A percentile compares a stretch with the other conserved stretches of the same genome.
Conservation (phyloP, 2,329 filamentous ascomycete species). For the Drechslerella coelobrocha region DNA sequence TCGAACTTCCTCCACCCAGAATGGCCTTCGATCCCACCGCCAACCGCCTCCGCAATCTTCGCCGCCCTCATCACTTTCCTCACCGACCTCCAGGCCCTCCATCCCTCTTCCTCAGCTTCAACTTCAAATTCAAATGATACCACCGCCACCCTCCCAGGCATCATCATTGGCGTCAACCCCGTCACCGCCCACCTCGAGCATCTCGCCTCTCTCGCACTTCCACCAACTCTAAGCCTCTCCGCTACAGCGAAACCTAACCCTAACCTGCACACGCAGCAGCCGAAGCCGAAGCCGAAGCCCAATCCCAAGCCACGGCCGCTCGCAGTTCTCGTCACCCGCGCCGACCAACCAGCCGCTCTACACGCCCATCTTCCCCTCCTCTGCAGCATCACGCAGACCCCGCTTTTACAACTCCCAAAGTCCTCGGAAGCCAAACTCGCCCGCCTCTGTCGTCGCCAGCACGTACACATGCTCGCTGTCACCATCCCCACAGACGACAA, state of each 20-base stretch:
- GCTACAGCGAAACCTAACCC: constrained; percentile 3
- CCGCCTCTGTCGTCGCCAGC: constrained; percentile 62
- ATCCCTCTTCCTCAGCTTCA: no score
- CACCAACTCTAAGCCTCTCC: constrained; percentile 2
- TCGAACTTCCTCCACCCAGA: constrained; percentile 23
- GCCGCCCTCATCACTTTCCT: constrained; percentile 14
- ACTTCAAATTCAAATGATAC: neutral
- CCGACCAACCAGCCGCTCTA: constrained; percentile 66
- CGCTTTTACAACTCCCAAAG: constrained; percentile 69
- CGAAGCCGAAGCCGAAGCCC: no score
- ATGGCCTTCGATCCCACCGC: constrained; percentile 21
- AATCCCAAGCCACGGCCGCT: constrained; percentile 54
- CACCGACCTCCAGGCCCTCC: constrained; percentile 20
- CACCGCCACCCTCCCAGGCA: neutral
- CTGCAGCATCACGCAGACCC: constrained; percentile 63
- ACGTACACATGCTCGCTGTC: constrained; percentile 17
- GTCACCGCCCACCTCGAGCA: constrained; percentile 68
- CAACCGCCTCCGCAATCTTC: constrained; percentile 4
- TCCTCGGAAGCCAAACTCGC: constrained; percentile 67
- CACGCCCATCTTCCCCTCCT: constrained; percentile 68
- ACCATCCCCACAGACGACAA: constrained; percentile 8
- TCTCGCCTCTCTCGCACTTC: constrained; percentile 54
- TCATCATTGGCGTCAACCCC: constrained; percentile 71
- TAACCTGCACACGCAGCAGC: neutral
- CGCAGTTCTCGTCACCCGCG: constrained; percentile 67